Evolutionary conservation across 495 filamentous ascomycete species (phyloP), one percentile per base, ranked within the genome.

Genomic region (Penicillium odoratum): DNA sequence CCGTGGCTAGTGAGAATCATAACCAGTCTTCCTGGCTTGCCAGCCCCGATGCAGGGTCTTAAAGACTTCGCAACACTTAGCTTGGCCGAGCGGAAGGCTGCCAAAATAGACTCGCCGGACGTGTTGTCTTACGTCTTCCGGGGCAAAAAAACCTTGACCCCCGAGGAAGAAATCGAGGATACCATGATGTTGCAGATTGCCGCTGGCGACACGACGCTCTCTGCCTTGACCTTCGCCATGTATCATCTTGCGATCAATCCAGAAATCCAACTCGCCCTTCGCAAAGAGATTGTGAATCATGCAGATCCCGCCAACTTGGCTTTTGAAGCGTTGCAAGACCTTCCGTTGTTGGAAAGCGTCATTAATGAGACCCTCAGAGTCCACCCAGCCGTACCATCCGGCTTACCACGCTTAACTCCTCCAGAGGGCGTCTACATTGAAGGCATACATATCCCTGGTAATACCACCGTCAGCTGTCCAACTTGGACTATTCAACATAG

Each of bases 391-490:
- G 56, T 59, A 4, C 56, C 56, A 9, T 36, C 34, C 15, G 74
- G 70, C 13, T 64, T 73, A 4, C 60, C 61, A 13, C 72, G 82
- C 5, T 61, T 67, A 10, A 78, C 75, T 0, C 77, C 79, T 0
- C 69, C 70, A 3, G 70, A 78, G 50, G 81, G 81, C 1, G 56
- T 83, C 26, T 59, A 51, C 11, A 64, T 83, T 18, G 78, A 72
- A 13, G 78, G 74, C 0, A 57, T 60, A 0, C 74, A 65, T 55
- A 73, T 83, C 11, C 80, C 81, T 2, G 77, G 77, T 1, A 59
- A 69, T 10, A 66, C 61, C 6, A 68, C 62, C 26, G 71, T 81
- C 28, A 56, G 49, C 33, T 52, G 49, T 26, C 49, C 49, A 18
- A 52, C 49, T 2, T 52, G 49, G 49, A 52, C 33, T 42, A 52